A percentile compares a stretch with the other conserved stretches of the same genome.
These are phyloP conservation scores for Candida arabinofermentans DNA, from an alignment of 805 yeast species.

Conservation along the genomic window DNA sequence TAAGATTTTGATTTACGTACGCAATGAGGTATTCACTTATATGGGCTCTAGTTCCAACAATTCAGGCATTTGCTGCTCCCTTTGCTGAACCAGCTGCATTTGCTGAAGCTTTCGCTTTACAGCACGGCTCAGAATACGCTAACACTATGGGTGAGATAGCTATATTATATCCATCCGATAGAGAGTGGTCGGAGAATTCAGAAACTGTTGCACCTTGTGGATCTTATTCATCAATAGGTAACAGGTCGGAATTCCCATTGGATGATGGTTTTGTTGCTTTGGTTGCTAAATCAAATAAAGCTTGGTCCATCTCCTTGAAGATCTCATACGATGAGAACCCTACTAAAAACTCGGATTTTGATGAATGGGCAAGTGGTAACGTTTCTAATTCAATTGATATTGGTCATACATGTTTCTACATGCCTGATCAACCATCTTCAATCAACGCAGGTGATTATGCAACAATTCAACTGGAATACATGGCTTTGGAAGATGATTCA, in stretches of 20 bases:
- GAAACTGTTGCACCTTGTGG: constrained; percentile 47
- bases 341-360: constrained; percentile 36
- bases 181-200: constrained; percentile 43
- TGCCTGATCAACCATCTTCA: constrained; percentile 38
- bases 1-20: too few species aligned
- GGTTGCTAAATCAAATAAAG: constrained; percentile 38
- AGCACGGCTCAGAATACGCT: constrained; percentile 35
- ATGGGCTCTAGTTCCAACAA: constrained; percentile 13
- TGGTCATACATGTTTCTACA: constrained; percentile 44
- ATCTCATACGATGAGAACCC: constrained; percentile 40
- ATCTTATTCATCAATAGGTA: constrained; percentile 29
- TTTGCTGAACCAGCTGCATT: constrained; percentile 28
- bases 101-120: constrained; percentile 31
- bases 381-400: constrained; percentile 36
- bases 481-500: constrained; percentile 36
- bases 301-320: constrained; percentile 36
- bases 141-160: constrained; percentile 38
- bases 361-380: constrained; percentile 36
- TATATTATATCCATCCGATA: constrained; percentile 38
- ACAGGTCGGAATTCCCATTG: constrained; percentile 43
- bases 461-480: constrained; percentile 42
- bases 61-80: constrained; percentile 18
- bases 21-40: constrained; percentile 12
- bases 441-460: constrained; percentile 38
- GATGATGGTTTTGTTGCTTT: constrained; percentile 45